Base-by-base conservation (phyloP, 441 rosid species). In the Omphalea diandra region DNA sequence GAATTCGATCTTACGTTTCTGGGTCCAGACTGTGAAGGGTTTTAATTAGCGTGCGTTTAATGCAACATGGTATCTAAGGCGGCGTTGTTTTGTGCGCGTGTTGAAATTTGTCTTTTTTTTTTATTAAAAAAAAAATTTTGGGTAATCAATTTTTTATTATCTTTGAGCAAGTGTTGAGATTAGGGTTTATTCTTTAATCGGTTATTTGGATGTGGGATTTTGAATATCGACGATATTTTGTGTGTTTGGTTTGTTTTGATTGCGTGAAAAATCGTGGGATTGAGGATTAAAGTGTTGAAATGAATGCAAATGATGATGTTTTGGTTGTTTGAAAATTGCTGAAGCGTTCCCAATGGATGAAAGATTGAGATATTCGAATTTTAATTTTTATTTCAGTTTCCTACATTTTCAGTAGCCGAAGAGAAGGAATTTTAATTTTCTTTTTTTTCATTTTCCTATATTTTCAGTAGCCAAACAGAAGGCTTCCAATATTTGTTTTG, bases 121-220 rank as follows among this genome's bases (percentile, higher is more conserved):
- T 44, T 66, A 52, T 41, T 63, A n/a, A n/a, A n/a, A n/a, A n/a
- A n/a, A n/a, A n/a, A n/a, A n/a, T n/a, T n/a, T n/a, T n/a, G n/a
- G n/a, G 38, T 44, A 72, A 36, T 38, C 40, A n/a, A 22, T n/a
- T n/a, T 54, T 57, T 12, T 27, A 54, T 57, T 17, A 1, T 31
- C 1, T 26, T 76, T 36, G 17, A 70, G 75, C 61, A 36, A 15
- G 20, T 18, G 47, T 53, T 61, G 31, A 22, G 36, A 35, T 57
- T 54, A 60, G 68, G 81, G 76, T 74, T 83, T 68, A 43, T 74
- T 73, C 52, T n/a, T 2, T 63, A 27, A 38, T 69, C 72, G 32
- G 41, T 67, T 47, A n/a, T 27, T 67, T 56, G 20, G 53, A 29
- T 63, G 56, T 68, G 70, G 67, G 33, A 65, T 70, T 72, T 77